These are phyloP conservation scores for Sporisorium exsertum DNA, from an alignment of 1,284 basidiomycete genomes.

Conservation along the genomic window DNA sequence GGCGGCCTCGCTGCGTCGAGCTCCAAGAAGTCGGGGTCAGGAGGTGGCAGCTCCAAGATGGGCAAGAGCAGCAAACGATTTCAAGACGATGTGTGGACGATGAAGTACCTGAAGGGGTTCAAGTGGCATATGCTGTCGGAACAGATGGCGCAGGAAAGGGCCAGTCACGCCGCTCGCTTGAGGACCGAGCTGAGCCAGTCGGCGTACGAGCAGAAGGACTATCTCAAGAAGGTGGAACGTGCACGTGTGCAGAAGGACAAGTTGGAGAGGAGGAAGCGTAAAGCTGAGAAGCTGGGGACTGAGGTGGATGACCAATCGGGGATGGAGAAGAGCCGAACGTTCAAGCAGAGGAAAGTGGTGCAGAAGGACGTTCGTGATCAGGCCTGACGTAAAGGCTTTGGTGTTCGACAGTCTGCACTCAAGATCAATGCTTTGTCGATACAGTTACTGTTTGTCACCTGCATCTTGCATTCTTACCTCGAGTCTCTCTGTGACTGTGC, in stretches of 20 bases:
- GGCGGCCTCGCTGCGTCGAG: slow-evolving; percentile 69
- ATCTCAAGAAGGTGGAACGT: slow-evolving; percentile 93
- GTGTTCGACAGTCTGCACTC: not conserved
- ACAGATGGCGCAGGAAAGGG: slow-evolving; percentile 95
- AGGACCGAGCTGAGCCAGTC: slow-evolving; percentile 93
- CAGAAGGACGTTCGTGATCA: slow-evolving; percentile 64
- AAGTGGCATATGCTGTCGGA: slow-evolving; percentile 99
- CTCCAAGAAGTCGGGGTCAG: slow-evolving; percentile 47
- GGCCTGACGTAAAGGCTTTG: slow-evolving; percentile 7
- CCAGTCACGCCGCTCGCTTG: slow-evolving; percentile 85
- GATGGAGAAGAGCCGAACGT: slow-evolving; percentile 50
- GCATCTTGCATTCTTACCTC: not conserved
- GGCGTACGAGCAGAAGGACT: slow-evolving; percentile 88
- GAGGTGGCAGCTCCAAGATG: slow-evolving; percentile 53
- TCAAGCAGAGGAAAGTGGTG: slow-evolving; percentile 62
- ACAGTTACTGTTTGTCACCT: not conserved
- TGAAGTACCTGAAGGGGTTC: slow-evolving; percentile 97
- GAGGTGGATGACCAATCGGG: slow-evolving; percentile 32
- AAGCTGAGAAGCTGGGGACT: slow-evolving; percentile 29
- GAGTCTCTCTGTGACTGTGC: not conserved
- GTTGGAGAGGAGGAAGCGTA: slow-evolving; percentile 73
- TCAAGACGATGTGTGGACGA: slow-evolving; percentile 98
- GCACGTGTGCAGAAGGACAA: slow-evolving; percentile 91
- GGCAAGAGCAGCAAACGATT: slow-evolving; percentile 72
- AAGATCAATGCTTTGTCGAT: no score